These are phyloP conservation scores for Teratosphaeria gauchensis DNA, from an alignment of 2,329 filamentous ascomycete species.

Conservation along the genomic window DNA sequence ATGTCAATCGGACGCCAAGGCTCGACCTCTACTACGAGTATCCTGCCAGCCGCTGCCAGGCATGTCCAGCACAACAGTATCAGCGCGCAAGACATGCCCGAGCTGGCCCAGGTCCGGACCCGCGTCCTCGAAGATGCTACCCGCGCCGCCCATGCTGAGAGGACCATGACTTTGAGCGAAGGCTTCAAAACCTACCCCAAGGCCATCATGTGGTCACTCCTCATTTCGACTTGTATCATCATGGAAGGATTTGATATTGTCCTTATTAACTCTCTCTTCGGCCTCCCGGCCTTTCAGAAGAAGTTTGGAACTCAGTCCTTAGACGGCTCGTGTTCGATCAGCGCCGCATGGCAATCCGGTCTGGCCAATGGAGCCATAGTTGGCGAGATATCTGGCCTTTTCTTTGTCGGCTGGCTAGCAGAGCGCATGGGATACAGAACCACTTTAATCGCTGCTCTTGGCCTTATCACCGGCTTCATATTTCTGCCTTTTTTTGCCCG, in stretches of 20 bases:
- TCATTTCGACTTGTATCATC: slow-evolving; percentile 28
- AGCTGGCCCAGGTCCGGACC: background rate
- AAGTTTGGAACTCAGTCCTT: slow-evolving; percentile 31
- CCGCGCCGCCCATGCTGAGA: slow-evolving; percentile 2
- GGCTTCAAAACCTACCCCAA: slow-evolving; percentile 24
- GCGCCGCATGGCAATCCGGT: slow-evolving; percentile 49
- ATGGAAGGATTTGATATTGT: slow-evolving; percentile 35
- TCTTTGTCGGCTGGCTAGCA: slow-evolving; percentile 56
- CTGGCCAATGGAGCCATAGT: slow-evolving; percentile 43
- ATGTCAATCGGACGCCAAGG: background rate
- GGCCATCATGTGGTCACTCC: slow-evolving; percentile 29
- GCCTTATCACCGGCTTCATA: slow-evolving; percentile 46
- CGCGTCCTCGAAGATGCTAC: slow-evolving; percentile 1
- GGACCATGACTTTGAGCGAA: slow-evolving; percentile 26
- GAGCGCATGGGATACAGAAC: slow-evolving; percentile 36
- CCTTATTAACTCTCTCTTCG: slow-evolving; percentile 28
- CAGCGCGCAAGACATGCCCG: background rate
- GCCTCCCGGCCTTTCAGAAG: slow-evolving; percentile 20
- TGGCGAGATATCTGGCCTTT: slow-evolving; percentile 47
- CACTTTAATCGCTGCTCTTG: slow-evolving; percentile 43
- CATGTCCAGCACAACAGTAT: background rate
- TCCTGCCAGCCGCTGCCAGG: background rate
- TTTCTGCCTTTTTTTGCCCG: slow-evolving; percentile 35
- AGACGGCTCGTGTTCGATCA: slow-evolving; percentile 37
- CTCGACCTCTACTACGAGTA: background rate